Evolutionary conservation across 495 filamentous ascomycete genomes (phyloP), one percentile per base, ranked within the genome.

Genomic region (Aspergillus leporis): DNA sequence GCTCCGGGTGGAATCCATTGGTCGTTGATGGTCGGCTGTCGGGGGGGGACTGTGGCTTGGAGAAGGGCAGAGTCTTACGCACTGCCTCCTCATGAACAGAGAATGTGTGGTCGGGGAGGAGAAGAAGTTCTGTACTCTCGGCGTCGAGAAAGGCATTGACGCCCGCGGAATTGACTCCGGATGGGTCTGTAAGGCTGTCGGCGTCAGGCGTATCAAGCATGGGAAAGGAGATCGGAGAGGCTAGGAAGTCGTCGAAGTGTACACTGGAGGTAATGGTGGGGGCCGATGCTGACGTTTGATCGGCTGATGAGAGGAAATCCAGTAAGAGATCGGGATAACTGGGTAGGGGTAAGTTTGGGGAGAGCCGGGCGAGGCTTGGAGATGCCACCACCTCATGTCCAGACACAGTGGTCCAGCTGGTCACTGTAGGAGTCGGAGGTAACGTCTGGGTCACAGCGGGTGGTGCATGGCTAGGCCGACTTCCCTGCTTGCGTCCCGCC

Each of bases 401-500:
- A 45, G 41, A n/a, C 4, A 13, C 41, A 5, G 41, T 45, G 16
- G 45, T 38, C 22, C 49, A 40, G 19, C 28, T 28, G 49, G 30
- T 19, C 8, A 18, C n/a, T 50, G 31, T 0, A 30, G 10, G 36
- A 30, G 25, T 52, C 60, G n/a, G n/a, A n/a, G n/a, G n/a, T n/a
- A n/a, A n/a, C n/a, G n/a, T n/a, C n/a, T n/a, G n/a, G n/a, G n/a
- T n/a, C n/a, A n/a, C n/a, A n/a, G n/a, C n/a, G n/a, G n/a, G n/a
- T n/a, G 9, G 48, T 8, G 49, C 48, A 4, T 5, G 53, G 40
- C 31, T 58, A 34, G 55, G 40, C 40, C 64, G 51, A 32, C 22
- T 61, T 48, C 57, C 51, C 16, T 57, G 65, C 40, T 65, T 72
- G 8, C 70, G 52, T 21, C 70, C 68, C 30, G 51, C 59, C 3